phyloP scores from a whole-genome alignment of 2,329 filamentous ascomycete species.

The Paecilomyces sp. region DNA sequence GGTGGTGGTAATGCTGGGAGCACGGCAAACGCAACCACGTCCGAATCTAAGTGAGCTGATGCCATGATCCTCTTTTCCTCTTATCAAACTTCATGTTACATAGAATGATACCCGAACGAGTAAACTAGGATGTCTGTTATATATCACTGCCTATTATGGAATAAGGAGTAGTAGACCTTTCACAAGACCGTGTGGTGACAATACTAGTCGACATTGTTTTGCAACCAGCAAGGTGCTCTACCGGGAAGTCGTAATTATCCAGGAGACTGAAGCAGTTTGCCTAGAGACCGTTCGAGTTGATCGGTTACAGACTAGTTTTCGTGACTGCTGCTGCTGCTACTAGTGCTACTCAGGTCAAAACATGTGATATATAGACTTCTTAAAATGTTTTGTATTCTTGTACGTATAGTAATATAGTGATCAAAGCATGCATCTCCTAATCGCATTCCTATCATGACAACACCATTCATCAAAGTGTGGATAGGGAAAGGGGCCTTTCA shows the following conservation, averaged over 20 bases:
- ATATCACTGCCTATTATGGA: neutral
- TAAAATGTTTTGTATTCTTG: no score
- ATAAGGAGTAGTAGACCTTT: neutral
- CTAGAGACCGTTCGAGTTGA: no score
- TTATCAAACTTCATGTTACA: neutral
- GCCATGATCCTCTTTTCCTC: neutral
- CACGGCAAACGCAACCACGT: neutral
- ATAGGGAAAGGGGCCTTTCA: constrained; percentile 62
- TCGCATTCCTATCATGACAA: neutral
- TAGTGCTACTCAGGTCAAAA: no score
- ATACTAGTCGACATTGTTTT: no score
- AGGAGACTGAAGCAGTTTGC: no score
- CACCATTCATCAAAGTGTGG: constrained; percentile 44
- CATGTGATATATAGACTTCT: no score
- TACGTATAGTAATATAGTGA: no score
- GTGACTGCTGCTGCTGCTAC: no score
- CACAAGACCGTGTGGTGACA: neutral
- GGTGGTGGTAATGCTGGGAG: neutral
- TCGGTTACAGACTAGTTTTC: no score
- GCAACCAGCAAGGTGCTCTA: no score
- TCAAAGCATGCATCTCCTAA: neutral
- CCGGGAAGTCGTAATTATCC: no score
- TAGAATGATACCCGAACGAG: neutral
- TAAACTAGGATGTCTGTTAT: neutral
- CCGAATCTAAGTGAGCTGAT: neutral